Evolutionary conservation across 2,329 filamentous ascomycete genomes (phyloP).

Genomic region (Erysiphe pulchra): DNA sequence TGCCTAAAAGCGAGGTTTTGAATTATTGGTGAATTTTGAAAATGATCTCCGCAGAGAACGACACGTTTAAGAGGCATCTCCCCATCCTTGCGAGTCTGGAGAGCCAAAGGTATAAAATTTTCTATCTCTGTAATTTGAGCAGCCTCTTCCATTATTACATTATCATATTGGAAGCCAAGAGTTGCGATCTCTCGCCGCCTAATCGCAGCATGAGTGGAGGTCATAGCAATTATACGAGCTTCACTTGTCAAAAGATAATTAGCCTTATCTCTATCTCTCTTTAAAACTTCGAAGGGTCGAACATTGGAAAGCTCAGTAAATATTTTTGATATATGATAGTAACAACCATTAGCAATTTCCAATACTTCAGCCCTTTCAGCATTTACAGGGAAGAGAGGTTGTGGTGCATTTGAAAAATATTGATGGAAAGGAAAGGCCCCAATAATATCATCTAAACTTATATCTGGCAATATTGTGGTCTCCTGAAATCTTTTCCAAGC

Average conservation of each 20-base stretch:
- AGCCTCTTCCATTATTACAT: constrained; percentile 94
- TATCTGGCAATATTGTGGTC: constrained; percentile 26
- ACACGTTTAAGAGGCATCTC: constrained; percentile 61
- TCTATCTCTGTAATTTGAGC: constrained; percentile 96
- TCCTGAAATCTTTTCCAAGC: constrained; percentile 72
- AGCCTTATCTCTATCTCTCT: constrained; percentile 70
- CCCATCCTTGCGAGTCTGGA: constrained; percentile 57
- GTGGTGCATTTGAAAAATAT: constrained; percentile 72
- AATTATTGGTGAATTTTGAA: constrained; percentile 88
- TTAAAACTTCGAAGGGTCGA: constrained; percentile 79
- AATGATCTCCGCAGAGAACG: constrained; percentile 81
- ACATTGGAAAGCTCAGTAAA: constrained; percentile 86
- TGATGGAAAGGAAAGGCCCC: constrained; percentile 62
- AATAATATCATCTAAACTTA: constrained; percentile 34
- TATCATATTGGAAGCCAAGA: constrained; percentile 93
- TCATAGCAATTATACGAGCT: constrained; percentile 97
- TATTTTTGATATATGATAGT: constrained; percentile 68
- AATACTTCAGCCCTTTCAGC: constrained; percentile 39
- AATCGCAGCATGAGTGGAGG: constrained; percentile 92
- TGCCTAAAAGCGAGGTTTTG: constrained; percentile 85
- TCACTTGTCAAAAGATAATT: constrained; percentile 91
- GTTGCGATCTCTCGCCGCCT: constrained; percentile 68
- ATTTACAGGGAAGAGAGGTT: constrained; percentile 51
- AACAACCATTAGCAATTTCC: constrained; percentile 62
- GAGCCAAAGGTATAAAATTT: constrained; percentile 80